Conservation (phyloP, 208 protist species). For the Leishmania aethiopica region DNA sequence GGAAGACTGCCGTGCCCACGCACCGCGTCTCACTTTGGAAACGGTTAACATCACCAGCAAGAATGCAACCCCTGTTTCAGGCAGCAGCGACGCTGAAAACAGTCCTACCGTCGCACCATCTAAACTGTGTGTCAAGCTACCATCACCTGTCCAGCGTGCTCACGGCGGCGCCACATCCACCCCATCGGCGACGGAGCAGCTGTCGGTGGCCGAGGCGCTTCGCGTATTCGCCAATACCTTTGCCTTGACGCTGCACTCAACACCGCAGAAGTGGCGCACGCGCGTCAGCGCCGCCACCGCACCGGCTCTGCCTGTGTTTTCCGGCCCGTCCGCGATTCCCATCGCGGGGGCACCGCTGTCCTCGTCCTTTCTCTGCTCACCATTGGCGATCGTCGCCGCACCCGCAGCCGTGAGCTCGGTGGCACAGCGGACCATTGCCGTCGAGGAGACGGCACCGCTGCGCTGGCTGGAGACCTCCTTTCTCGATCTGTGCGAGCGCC, state of each 20-base stretch:
- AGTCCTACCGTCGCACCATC: neutral
- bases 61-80: neutral
- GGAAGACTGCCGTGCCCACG: constrained; percentile 11
- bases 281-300: constrained; percentile 12
- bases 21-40: constrained; percentile 4
- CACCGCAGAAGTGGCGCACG: constrained; percentile 9
- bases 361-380: constrained; percentile 6
- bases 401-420: neutral
- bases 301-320: neutral
- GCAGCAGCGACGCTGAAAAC: neutral
- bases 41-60: neutral
- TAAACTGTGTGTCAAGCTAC: neutral
- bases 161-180: neutral
- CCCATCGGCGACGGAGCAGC: neutral
- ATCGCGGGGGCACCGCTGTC: neutral
- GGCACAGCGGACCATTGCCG: neutral
- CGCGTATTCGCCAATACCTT: constrained; percentile 29
- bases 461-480: constrained; percentile 33
- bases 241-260: constrained; percentile 28
- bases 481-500: constrained; percentile 18
- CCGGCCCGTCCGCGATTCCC: neutral
- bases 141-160: neutral
- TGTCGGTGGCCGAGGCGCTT: constrained; percentile 12
- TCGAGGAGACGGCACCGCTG: constrained; percentile 8
- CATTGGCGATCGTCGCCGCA: constrained; percentile 15